Conservation (phyloP, 208 protist species). For the Trypanosoma vivax region DNA sequence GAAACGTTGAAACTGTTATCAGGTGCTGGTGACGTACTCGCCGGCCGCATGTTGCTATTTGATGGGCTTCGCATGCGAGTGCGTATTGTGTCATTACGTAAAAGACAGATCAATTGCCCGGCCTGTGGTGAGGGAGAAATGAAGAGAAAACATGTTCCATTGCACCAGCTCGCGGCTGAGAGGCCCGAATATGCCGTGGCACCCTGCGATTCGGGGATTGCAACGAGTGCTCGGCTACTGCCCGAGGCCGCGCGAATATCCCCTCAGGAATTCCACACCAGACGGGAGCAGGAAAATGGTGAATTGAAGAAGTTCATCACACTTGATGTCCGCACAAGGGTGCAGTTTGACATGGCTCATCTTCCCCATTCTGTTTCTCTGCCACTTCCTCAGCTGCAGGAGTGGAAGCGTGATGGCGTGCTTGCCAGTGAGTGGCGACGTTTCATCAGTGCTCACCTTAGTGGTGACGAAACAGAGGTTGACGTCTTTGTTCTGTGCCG, state of each 20-base stretch:
- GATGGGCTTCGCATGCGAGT: slow-evolving; percentile 63
- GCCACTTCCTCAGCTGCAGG: slow-evolving; percentile 41
- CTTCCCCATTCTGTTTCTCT: slow-evolving; percentile 42
- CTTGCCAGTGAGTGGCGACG: slow-evolving; percentile 12
- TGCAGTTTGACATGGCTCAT: slow-evolving; percentile 84
- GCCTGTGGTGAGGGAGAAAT: slow-evolving; percentile 43
- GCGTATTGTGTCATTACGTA: slow-evolving; percentile 67
- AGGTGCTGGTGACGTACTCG: slow-evolving; percentile 53
- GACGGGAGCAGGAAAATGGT: neutral
- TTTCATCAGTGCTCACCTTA: slow-evolving; percentile 6
- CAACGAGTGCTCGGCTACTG: slow-evolving; percentile 2
- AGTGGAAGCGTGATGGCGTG: slow-evolving; percentile 30
- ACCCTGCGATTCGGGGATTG: slow-evolving; percentile 11
- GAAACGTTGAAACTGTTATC: slow-evolving; percentile 87
- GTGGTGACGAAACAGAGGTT: neutral
- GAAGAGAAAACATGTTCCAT: slow-evolving; percentile 1
- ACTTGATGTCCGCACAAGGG: slow-evolving; percentile 62
- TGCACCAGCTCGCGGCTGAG: slow-evolving; percentile 9
- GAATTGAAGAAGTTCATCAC: slow-evolving; percentile 2
- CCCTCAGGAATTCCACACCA: neutral
- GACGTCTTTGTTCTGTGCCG: slow-evolving; percentile 64
- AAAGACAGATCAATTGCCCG: slow-evolving; percentile 37
- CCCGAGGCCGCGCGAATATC: neutral
- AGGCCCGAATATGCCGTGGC: slow-evolving; percentile 54
- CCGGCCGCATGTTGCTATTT: slow-evolving; percentile 81